Percentiles rank a stretch among this genome's conserved stretches.
phyloP scores from a whole-genome alignment of 306 rosid genomes.

The Acacia melanoxylon region DNA sequence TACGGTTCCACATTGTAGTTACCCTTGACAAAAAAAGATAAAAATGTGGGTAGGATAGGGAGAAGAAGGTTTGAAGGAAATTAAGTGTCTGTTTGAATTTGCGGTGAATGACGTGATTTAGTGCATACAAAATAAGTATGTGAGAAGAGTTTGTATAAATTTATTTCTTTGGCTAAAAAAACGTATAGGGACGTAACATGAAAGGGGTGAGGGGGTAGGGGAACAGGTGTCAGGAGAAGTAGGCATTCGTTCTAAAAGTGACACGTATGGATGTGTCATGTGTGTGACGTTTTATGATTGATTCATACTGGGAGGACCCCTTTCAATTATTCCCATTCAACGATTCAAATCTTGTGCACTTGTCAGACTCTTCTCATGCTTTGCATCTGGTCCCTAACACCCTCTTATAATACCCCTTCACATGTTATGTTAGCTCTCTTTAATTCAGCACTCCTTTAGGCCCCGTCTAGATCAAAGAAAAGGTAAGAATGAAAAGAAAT shows the following conservation, averaged over 20 bases:
- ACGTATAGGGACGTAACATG: neutral
- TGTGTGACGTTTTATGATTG: neutral
- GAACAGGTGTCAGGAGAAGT: neutral
- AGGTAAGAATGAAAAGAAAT: too few species aligned
- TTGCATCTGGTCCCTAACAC: neutral
- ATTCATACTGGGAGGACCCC: neutral
- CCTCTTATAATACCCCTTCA: neutral
- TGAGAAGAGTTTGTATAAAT: too few species aligned
- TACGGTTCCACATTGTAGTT: too few species aligned
- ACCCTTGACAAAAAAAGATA: neutral
- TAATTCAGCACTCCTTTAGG: too few species aligned
- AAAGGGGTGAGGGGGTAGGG: neutral
- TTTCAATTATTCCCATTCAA: neutral
- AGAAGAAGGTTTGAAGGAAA: neutral
- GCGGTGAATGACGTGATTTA: too few species aligned
- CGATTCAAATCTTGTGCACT: neutral
- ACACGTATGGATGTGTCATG: neutral
- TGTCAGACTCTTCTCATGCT: neutral
- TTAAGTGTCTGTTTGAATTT: too few species aligned
- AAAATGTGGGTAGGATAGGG: neutral
- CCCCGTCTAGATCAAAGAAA: too few species aligned
- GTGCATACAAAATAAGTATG: too few species aligned
- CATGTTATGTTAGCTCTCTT: neutral
- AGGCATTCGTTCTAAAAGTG: neutral
- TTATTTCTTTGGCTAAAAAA: too few species aligned